phyloP scores from a whole-genome alignment of 768 basidiomycete genomes.

The Trametes cingulata region DNA sequence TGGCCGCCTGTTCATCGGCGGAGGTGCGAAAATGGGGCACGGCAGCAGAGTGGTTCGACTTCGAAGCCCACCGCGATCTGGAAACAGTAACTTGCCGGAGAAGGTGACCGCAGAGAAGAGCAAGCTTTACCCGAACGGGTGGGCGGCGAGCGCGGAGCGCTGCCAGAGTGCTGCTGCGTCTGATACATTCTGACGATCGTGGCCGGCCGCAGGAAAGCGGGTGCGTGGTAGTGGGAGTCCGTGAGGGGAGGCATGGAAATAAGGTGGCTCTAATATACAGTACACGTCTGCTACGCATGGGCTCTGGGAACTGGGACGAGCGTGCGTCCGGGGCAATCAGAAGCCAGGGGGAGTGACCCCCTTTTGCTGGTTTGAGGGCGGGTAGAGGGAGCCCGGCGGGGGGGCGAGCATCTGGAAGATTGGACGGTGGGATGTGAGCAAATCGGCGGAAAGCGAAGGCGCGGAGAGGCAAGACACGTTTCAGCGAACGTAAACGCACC shows the following conservation, averaged over 20 bases:
- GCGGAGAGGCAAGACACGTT: conserved; percentile 10
- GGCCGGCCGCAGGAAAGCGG: conserved; percentile 11
- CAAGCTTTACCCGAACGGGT: conserved; percentile 6
- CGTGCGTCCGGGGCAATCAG: conserved; percentile 38
- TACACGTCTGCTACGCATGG: conserved; percentile 21
- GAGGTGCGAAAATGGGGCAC: conserved; percentile 3
- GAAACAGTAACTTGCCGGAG: conserved; percentile 12
- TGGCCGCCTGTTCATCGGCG: conserved; percentile 18
- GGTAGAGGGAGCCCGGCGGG: conserved; percentile 56
- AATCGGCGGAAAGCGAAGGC: conserved; percentile 4
- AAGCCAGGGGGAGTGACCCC: conserved; percentile 86
- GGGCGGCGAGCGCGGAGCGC: not conserved
- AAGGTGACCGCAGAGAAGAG: conserved; percentile 4
- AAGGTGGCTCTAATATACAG: conserved; percentile 22
- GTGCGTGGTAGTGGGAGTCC: conserved; percentile 8
- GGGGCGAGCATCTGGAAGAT: conserved; percentile 63
- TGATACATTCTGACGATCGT: conserved; percentile 12
- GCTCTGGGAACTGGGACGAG: conserved; percentile 1
- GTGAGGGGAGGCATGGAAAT: conserved; percentile 19
- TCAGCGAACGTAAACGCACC: conserved; percentile 14
- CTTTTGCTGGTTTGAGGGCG: conserved; percentile 41
- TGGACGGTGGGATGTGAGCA: conserved; percentile 9
- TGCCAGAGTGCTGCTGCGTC: conserved; percentile 9
- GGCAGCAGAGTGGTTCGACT: conserved; percentile 14
- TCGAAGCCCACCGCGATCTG: not conserved